Evolutionary conservation across 331 rosid genomes (phyloP), one percentile per base, ranked within the genome.

Genomic region (Malus hybrid): DNA sequence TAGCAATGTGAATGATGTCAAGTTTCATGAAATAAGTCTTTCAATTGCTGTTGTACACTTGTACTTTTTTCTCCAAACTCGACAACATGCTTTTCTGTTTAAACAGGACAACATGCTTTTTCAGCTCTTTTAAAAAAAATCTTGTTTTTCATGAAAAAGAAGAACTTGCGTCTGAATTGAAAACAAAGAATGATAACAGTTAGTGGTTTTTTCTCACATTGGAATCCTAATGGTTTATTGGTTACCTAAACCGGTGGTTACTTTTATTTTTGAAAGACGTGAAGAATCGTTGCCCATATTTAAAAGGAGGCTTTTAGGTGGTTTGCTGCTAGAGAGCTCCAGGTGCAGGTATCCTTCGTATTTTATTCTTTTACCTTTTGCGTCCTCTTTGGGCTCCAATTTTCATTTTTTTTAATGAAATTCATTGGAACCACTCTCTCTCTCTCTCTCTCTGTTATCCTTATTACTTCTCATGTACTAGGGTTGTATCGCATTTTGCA

Each of bases 261-360:
- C 64, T 69, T 71, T 79, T 34, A 28, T 80, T 24, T 73, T 82
- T 86, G 86, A 80, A 84, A 95, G 99, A 83, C 96, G 98, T 2
- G 98, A 95, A 85, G 97, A 95, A 83, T 88, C 93, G 0, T 82
- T 95, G 76, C 97, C 99, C 57, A 86, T 89, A 79, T 92, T 92
- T 84, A 95, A 95, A 83, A 92, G 99, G 87, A 95, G 93, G 84
- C 88, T 95, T 79, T 83, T 95, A 74, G 89, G 96, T 80, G 87
- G 89, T 44, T 82, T 95, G 93, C 74, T 92, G 89, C 93, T 61
- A 85, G 88, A 81, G 99, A 95, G 79, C 90, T 95, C 84, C 97
- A 84, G 82, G 85, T 86, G 80, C 99, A 95, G 98, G 99, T 95
- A 84, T 67, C 66, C 78, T 48, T 71, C 65, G 13, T 70, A 63